These are phyloP conservation scores for Suillus alpinus DNA, from an alignment of 768 basidiomycete genomes.

Conservation along the genomic window DNA sequence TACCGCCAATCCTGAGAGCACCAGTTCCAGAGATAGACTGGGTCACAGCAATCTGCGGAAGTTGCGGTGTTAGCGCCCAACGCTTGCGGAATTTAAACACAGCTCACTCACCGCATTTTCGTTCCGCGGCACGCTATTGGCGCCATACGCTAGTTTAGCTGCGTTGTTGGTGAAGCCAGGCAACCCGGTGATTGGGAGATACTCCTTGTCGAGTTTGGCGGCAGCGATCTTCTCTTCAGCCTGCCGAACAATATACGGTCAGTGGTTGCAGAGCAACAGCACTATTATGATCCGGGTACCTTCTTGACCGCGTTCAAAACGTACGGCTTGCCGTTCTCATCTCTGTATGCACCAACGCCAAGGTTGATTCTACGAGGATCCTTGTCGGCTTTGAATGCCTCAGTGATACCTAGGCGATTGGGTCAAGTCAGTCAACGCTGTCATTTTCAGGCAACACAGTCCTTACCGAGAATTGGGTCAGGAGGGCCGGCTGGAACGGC, in stretches of 20 bases:
- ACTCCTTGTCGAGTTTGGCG: constrained; percentile 85
- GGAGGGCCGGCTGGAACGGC: constrained; percentile 85
- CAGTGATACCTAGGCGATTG: constrained; percentile 67
- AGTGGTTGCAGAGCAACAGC: constrained; percentile 2
- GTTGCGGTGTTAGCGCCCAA: constrained; percentile 7
- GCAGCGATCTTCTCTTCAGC: constrained; percentile 73
- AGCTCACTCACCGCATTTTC: constrained; percentile 61
- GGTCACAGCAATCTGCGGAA: constrained; percentile 69
- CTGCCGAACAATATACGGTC: constrained; percentile 33
- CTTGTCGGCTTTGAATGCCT: constrained; percentile 96
- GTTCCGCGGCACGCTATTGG: constrained; percentile 68
- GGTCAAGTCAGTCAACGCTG: constrained; percentile 7
- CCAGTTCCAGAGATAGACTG: constrained; percentile 98
- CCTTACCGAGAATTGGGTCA: constrained; percentile 86
- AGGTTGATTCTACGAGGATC: constrained; percentile 94
- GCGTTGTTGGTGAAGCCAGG: constrained; percentile 83
- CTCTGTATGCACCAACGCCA: constrained; percentile 95
- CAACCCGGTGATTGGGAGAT: constrained; percentile 92
- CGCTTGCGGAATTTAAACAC: neutral
- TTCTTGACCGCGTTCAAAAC: constrained; percentile 87
- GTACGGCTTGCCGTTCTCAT: constrained; percentile 93
- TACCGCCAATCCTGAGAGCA: constrained; percentile 91
- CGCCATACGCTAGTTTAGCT: constrained; percentile 87
- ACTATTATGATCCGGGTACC: constrained; percentile 36
- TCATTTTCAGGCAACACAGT: neutral